These are phyloP conservation scores for Fonsecaea erecta DNA, from an alignment of 2,329 filamentous ascomycete genomes.

Conservation along the genomic window DNA sequence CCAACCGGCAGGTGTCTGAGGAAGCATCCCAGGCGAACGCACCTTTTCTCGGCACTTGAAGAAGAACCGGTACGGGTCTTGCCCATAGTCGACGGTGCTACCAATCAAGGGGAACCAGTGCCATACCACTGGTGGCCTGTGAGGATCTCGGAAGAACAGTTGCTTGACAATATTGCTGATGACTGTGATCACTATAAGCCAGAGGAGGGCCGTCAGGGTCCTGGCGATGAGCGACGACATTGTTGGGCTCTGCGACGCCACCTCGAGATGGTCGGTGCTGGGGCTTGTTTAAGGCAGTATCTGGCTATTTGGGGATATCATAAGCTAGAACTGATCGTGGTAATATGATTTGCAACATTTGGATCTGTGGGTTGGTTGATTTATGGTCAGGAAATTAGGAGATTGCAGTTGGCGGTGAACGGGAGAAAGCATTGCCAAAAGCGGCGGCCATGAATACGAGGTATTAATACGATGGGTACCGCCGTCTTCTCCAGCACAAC, in stretches of 20 bases:
- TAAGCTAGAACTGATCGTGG: neutral
- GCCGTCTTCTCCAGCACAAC: neutral
- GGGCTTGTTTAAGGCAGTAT: neutral
- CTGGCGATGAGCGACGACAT: neutral
- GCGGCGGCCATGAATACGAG: neutral
- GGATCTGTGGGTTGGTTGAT: neutral
- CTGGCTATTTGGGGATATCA: neutral
- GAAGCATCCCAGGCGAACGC: conserved; percentile 31
- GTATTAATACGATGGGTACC: neutral
- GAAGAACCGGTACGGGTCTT: conserved; percentile 73
- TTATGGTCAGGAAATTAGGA: neutral
- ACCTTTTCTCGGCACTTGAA: conserved; percentile 74
- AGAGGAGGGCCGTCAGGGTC: conserved; percentile 1
- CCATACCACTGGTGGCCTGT: conserved; percentile 62
- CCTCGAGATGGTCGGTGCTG: neutral
- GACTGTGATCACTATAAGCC: conserved; percentile 20
- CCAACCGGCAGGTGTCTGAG: neutral
- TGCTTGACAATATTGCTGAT: conserved; percentile 34
- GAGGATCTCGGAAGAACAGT: conserved; percentile 26
- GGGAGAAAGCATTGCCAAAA: neutral
- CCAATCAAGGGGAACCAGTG: conserved; percentile 75
- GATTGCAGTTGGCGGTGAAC: neutral
- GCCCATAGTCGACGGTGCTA: conserved; percentile 91
- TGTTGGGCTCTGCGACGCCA: neutral
- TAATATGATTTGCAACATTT: too few species aligned